Evolutionary conservation across 164 flowering plant species (phyloP).

Genomic region (Macadamia integrifolia): DNA sequence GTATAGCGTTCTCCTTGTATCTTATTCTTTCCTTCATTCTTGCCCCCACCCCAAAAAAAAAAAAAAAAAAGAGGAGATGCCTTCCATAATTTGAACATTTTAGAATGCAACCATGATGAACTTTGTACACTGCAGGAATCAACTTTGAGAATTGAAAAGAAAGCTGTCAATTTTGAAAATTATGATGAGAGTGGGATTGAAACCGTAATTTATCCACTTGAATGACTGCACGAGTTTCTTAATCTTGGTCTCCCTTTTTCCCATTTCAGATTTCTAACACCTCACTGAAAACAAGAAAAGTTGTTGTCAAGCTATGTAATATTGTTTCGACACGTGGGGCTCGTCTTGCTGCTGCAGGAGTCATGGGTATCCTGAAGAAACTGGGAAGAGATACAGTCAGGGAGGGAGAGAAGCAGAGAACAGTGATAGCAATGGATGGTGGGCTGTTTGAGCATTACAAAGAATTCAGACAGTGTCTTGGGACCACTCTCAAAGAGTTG

Average conservation of each 20-base stretch:
- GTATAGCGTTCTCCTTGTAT: conserved; percentile 23
- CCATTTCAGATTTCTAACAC: conserved; percentile 58
- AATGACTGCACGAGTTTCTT: neutral
- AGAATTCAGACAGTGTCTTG: conserved; percentile 54
- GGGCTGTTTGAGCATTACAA: conserved; percentile 83
- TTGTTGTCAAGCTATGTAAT: conserved; percentile 70
- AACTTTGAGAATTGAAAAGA: too few relatives aligned
- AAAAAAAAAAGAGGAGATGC: too few relatives aligned
- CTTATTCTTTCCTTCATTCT: neutral
- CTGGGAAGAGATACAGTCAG: conserved; percentile 58
- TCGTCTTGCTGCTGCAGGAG: conserved; percentile 90
- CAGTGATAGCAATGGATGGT: conserved; percentile 84
- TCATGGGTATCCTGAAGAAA: conserved; percentile 81
- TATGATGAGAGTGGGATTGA: too few relatives aligned
- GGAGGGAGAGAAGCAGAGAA: conserved; percentile 52
- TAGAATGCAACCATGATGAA: too few relatives aligned
- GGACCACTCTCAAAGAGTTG: conserved; percentile 62
- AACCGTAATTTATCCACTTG: too few relatives aligned
- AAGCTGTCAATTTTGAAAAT: too few relatives aligned
- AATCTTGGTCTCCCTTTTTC: neutral
- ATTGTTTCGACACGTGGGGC: conserved; percentile 84
- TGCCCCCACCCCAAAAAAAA: too few relatives aligned
- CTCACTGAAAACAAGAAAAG: conserved; percentile 68
- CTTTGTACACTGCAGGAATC: too few relatives aligned
- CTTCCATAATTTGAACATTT: too few relatives aligned